These are phyloP conservation scores for Camelina sativa DNA, from an alignment of 345 rosid genomes.

Conservation along the genomic window DNA sequence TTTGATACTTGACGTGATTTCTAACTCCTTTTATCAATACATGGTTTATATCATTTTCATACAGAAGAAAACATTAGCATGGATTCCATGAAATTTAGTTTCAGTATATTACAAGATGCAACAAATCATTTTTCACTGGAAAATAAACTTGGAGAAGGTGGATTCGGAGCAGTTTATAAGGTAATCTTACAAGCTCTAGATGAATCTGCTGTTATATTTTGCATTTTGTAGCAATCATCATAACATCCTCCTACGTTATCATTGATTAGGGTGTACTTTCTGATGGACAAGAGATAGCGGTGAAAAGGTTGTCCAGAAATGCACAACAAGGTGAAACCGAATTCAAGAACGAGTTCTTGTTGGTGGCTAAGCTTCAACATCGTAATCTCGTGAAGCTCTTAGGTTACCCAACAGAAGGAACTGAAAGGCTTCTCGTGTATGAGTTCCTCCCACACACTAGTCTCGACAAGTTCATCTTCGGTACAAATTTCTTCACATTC, in stretches of 20 bases:
- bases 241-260: neutral
- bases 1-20: conserved; percentile 4
- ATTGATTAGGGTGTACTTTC: conserved; percentile 33
- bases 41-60: neutral
- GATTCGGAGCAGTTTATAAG: conserved; percentile 47
- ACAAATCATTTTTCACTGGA: conserved; percentile 37
- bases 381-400: conserved; percentile 53
- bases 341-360: conserved; percentile 56
- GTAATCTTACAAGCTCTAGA: conserved; percentile 4
- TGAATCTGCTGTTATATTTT: conserved; percentile 1
- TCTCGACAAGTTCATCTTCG: conserved; percentile 52
- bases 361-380: conserved; percentile 62
- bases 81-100: conserved; percentile 35
- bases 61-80: conserved; percentile 16
- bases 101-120: conserved; percentile 38
- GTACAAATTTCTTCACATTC: conserved; percentile 29
- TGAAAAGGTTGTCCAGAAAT: conserved; percentile 41
- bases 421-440: conserved; percentile 56
- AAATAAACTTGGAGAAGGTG: conserved; percentile 47
- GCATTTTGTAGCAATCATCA: neutral
- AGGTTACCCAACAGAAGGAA: conserved; percentile 46
- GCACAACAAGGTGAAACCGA: conserved; percentile 50
- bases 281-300: conserved; percentile 43
- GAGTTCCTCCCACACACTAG: conserved; percentile 54
- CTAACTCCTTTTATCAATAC: neutral